These are phyloP conservation scores for Cronartium ribicola DNA, from an alignment of 1,284 basidiomycete species.

Conservation along the genomic window DNA sequence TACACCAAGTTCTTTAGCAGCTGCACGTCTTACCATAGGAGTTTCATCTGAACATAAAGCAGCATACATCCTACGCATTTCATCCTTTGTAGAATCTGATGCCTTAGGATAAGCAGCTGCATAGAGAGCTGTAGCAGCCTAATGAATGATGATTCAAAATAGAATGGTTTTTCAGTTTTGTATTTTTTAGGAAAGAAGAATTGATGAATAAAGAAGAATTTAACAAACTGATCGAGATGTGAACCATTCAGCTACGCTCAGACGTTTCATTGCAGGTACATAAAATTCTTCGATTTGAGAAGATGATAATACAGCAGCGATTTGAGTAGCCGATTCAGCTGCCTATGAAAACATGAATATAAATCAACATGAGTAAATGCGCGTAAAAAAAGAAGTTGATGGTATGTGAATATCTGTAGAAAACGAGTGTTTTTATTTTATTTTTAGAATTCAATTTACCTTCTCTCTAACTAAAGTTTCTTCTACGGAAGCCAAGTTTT, in stretches of 20 bases:
- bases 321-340: slow-evolving; percentile 90
- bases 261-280: slow-evolving; percentile 81
- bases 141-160: slow-evolving; percentile 56
- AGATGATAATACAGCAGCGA: slow-evolving; percentile 72
- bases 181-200: background rate
- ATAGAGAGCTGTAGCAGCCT: slow-evolving; percentile 90
- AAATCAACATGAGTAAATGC: slow-evolving; percentile 6
- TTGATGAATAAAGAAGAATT: background rate
- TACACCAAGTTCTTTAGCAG: slow-evolving; percentile 91
- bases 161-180: background rate
- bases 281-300: slow-evolving; percentile 84
- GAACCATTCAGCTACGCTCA: slow-evolving; percentile 96
- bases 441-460: slow-evolving; percentile 56
- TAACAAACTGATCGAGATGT: slow-evolving; percentile 60
- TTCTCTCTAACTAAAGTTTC: slow-evolving; percentile 98
- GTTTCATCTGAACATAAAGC: slow-evolving; percentile 88
- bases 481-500: slow-evolving; percentile 93
- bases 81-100: slow-evolving; percentile 70
- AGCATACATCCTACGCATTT: slow-evolving; percentile 79
- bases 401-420: slow-evolving; percentile 43
- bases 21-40: slow-evolving; percentile 96
- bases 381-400: slow-evolving; percentile 16
- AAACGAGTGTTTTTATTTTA: slow-evolving; percentile 8
- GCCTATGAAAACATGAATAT: slow-evolving; percentile 60
- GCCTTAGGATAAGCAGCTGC: slow-evolving; percentile 84